Conservation (phyloP, 2,329 filamentous ascomycete genomes). For the Xylaria hypoxylon region DNA sequence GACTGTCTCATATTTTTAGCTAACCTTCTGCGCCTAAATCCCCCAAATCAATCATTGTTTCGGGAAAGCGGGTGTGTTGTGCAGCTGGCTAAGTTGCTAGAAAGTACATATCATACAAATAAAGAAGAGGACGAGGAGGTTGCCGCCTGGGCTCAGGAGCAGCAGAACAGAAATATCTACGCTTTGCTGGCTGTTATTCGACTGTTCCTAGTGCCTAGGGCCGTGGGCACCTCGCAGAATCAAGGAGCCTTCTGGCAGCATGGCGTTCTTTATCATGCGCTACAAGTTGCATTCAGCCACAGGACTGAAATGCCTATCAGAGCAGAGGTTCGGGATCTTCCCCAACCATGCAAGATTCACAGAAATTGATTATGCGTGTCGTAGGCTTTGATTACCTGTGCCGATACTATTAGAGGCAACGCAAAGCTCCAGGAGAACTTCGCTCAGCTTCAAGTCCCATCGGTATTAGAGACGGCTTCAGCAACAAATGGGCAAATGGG, state of each 20-base stretch:
- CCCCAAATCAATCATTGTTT: conserved; percentile 93
- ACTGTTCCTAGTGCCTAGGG: conserved; percentile 85
- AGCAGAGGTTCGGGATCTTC: conserved; percentile 67
- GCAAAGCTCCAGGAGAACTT: conserved; percentile 85
- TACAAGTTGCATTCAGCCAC: conserved; percentile 84
- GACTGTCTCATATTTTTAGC: conserved; percentile 92
- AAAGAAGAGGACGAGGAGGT: conserved; percentile 67
- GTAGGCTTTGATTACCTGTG: conserved; percentile 82
- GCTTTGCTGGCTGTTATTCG: conserved; percentile 87
- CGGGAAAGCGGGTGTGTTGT: conserved; percentile 87
- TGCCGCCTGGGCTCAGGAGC: conserved; percentile 79
- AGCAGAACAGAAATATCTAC: conserved; percentile 91
- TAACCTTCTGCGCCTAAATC: conserved; percentile 87
- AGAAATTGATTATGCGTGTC: conserved; percentile 46
- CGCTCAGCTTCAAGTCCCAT: conserved; percentile 82
- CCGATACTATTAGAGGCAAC: conserved; percentile 88
- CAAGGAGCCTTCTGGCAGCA: conserved; percentile 88
- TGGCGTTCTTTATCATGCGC: conserved; percentile 80
- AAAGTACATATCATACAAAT: conserved; percentile 65
- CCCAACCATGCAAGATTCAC: conserved; percentile 37
- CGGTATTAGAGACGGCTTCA: conserved; percentile 60
- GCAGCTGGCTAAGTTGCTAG: conserved; percentile 76
- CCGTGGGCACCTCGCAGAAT: conserved; percentile 82
- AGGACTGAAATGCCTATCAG: conserved; percentile 80
- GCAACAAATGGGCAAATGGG: conserved; percentile 55